phyloP scores from a whole-genome alignment of 768 basidiomycete genomes.

The Suillus brevipes region DNA sequence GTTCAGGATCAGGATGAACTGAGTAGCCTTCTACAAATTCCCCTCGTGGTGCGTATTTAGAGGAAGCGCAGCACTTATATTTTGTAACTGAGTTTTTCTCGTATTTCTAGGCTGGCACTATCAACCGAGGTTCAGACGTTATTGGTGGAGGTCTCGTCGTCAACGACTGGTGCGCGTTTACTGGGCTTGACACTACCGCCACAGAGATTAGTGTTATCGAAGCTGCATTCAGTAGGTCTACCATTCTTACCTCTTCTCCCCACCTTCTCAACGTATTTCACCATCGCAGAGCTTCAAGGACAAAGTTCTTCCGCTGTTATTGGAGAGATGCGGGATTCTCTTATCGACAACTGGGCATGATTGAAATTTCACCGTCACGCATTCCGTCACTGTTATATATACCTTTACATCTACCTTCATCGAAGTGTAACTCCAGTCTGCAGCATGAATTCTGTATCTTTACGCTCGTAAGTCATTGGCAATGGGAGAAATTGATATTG shows the following conservation, averaged over 20 bases:
- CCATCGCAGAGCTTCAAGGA: conserved; percentile 75
- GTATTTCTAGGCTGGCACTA: conserved; percentile 80
- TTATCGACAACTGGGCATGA: conserved; percentile 93
- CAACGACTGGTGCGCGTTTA: conserved; percentile 99
- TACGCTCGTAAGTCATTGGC: neutral
- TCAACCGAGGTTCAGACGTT: conserved; percentile 97
- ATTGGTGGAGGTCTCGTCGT: conserved; percentile 97
- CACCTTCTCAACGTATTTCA: conserved; percentile 8
- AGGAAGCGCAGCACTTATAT: neutral
- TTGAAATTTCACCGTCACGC: neutral
- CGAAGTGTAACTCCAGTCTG: neutral
- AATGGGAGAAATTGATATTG: neutral
- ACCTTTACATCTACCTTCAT: conserved; percentile 6
- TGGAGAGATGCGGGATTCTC: conserved; percentile 87
- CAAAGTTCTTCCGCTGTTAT: conserved; percentile 81
- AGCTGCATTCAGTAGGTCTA: conserved; percentile 86
- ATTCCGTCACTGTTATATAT: neutral
- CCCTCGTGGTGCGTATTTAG: conserved; percentile 74
- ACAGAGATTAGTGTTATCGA: conserved; percentile 99
- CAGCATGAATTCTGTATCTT: conserved; percentile 3
- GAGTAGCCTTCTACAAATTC: conserved; percentile 89
- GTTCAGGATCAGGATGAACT: conserved; percentile 97
- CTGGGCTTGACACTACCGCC: conserved; percentile 99
- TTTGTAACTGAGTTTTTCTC: conserved; percentile 10
- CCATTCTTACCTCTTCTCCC: conserved; percentile 4